Percentiles rank a stretch among this genome's conserved stretches.
Conservation (phyloP, 1,284 basidiomycete genomes). For the Cerioporus squamosus region DNA sequence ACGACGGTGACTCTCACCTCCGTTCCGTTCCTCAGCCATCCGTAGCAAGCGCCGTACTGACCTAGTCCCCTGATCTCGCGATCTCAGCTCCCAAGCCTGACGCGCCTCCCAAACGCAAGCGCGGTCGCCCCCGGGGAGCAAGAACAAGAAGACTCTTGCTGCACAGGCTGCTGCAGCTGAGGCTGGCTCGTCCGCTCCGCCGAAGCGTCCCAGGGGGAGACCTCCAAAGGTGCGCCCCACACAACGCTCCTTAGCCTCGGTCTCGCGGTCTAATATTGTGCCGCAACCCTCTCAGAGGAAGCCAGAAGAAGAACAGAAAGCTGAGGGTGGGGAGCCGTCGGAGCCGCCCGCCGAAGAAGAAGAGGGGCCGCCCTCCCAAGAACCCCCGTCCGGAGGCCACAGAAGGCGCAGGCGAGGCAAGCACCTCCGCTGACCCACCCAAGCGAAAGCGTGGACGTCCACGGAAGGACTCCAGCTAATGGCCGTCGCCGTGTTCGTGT, state of each 20-base stretch:
- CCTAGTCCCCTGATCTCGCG: slow-evolving; percentile 25
- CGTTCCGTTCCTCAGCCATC: slow-evolving; percentile 25
- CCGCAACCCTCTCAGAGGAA: slow-evolving; percentile 52
- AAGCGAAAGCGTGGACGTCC: slow-evolving; percentile 78
- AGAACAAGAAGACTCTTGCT: slow-evolving; percentile 69
- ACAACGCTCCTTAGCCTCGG: not conserved
- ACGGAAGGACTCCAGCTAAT: slow-evolving; percentile 52
- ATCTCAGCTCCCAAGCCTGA: slow-evolving; percentile 24
- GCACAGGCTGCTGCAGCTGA: slow-evolving; percentile 43
- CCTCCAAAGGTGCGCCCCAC: slow-evolving; percentile 70
- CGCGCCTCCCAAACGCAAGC: slow-evolving; percentile 61
- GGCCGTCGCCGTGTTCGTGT: too few species aligned
- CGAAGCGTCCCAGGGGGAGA: slow-evolving; percentile 64
- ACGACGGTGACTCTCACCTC: slow-evolving; percentile 38
- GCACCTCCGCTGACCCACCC: slow-evolving; percentile 30
- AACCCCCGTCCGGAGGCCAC: slow-evolving; percentile 50
- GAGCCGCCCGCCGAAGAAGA: slow-evolving; percentile 63
- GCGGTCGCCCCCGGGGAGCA: slow-evolving; percentile 83
- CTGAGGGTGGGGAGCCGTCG: slow-evolving; percentile 34
- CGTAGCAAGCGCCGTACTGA: slow-evolving; percentile 32
- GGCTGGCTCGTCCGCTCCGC: slow-evolving; percentile 35
- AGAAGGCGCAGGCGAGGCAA: slow-evolving; percentile 40
- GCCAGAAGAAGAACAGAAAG: slow-evolving; percentile 45
- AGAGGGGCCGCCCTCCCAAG: slow-evolving; percentile 77
- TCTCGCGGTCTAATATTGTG: slow-evolving; percentile 7